phyloP scores from a whole-genome alignment of 768 basidiomycete species.

The Termitomyces titanicus region DNA sequence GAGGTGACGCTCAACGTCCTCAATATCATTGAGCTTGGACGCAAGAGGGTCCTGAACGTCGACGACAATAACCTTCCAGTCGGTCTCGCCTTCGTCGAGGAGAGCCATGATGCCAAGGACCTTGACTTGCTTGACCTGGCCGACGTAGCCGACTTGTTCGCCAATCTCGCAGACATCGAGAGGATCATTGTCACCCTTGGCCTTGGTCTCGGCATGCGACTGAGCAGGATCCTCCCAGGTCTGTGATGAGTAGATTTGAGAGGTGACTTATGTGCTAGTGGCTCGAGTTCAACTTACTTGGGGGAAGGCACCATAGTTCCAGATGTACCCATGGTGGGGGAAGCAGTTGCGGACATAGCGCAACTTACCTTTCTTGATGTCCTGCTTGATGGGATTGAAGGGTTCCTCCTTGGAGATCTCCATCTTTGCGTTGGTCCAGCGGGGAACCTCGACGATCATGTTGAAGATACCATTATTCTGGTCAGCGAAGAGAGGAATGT shows the following conservation, averaged over 20 bases:
- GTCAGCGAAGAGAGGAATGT: slow-evolving; percentile 97
- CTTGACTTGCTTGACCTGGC: slow-evolving; percentile 99
- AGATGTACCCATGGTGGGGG: slow-evolving; percentile 99
- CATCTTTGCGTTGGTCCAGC: slow-evolving; percentile 99
- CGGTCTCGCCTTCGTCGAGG: slow-evolving; percentile 98
- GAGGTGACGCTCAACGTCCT: slow-evolving; percentile 97
- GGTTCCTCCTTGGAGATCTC: slow-evolving; percentile 97
- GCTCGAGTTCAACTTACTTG: slow-evolving; percentile 51
- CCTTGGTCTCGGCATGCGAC: slow-evolving; percentile 94
- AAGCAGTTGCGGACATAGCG: slow-evolving; percentile 99
- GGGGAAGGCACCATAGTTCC: slow-evolving; percentile 99
- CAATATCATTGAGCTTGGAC: slow-evolving; percentile 95
- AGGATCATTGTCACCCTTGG: slow-evolving; percentile 98
- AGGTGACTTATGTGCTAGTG: background rate
- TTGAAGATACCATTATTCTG: slow-evolving; percentile 93
- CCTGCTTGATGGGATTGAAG: slow-evolving; percentile 99
- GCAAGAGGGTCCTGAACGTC: slow-evolving; percentile 96
- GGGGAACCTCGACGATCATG: slow-evolving; percentile 98
- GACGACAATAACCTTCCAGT: slow-evolving; percentile 99
- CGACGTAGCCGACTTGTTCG: slow-evolving; percentile 94
- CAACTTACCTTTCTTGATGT: slow-evolving; percentile 94
- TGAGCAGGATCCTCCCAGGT: slow-evolving; percentile 96
- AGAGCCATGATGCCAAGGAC: slow-evolving; percentile 99
- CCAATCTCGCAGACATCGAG: slow-evolving; percentile 99
- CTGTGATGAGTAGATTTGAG: slow-evolving; percentile 34